Base-by-base conservation (phyloP, 352 stramenopile species). In the Salisapilia sapeloensis region DNA sequence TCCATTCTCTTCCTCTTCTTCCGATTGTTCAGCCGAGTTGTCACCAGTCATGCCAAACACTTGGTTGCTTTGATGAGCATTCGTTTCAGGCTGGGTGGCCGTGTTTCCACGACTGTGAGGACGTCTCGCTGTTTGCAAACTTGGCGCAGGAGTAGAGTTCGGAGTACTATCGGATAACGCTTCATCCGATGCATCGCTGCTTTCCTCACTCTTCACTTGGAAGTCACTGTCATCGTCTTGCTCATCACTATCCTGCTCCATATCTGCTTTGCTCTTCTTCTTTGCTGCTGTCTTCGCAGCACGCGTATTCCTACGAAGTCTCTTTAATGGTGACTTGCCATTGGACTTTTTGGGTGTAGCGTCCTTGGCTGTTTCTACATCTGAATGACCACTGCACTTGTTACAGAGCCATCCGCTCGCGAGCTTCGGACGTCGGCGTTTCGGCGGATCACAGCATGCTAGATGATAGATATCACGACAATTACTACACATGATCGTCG, bases 141-240 rank as follows among this genome's bases (percentile, higher is more conserved):
- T n/a, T n/a, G n/a, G n/a, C n/a, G n/a, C n/a, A n/a, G n/a, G n/a
- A n/a, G n/a, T n/a, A n/a, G n/a, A n/a, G n/a, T n/a, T n/a, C n/a
- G n/a, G n/a, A n/a, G n/a, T n/a, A n/a, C n/a, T n/a, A n/a, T n/a
- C n/a, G n/a, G n/a, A n/a, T n/a, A n/a, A 15, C 12, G 11, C 7
- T 31, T 41, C 12, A 19, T n/a, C 24, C 26, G 37, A 8, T 16
- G 29, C 24, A 35, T 45, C 4, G 22, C 31, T 27, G 30, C 12
- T n/a, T n/a, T 38, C 46, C 10, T 37, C 32, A 12, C 44, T 56
- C 3, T 65, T 56, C 6, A 40, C 55, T 4, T 59, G 53, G 21
- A 71, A 75, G 37, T 71, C 60, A 27, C 57, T 71, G 37, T 77
- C 61, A 12, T 11, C 36, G 26, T 74, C 53, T 18, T 61, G 35